Conservation (phyloP, 2,329 filamentous ascomycete genomes). For the Pestalotiopsis sp. region DNA sequence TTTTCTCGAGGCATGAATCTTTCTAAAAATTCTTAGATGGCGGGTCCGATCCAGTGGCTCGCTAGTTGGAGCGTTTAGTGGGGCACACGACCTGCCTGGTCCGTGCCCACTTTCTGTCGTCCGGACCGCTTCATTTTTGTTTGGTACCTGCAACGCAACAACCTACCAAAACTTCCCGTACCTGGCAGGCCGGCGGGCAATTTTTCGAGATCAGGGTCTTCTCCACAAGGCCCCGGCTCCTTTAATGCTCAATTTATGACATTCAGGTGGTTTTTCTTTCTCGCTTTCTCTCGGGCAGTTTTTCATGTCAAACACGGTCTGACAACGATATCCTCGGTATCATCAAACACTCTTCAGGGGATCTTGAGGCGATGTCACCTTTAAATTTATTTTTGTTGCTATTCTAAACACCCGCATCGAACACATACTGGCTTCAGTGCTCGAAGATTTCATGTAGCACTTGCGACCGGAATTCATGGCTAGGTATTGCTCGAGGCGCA, state of each 20-base stretch:
- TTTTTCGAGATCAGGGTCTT: conserved; percentile 6
- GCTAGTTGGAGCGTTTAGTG: not conserved
- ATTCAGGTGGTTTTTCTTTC: not conserved
- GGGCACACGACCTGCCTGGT: not conserved
- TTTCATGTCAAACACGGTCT: not conserved
- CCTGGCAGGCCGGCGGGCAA: not conserved
- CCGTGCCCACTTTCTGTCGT: not conserved
- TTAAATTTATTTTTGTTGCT: not conserved
- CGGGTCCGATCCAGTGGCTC: not conserved
- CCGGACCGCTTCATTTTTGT: not conserved
- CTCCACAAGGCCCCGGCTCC: not conserved
- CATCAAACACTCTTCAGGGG: not conserved
- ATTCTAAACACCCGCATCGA: not conserved
- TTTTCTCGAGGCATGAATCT: conserved; percentile 1
- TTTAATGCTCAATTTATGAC: not conserved
- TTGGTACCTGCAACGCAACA: not conserved
- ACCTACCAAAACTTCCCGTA: not conserved
- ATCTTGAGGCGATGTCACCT: not conserved
- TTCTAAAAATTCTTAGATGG: conserved; percentile 4
- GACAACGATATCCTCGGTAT: conserved; percentile 10
- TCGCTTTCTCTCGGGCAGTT: not conserved
- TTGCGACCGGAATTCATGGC: not conserved
- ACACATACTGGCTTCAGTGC: not conserved
- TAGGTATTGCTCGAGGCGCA: not conserved
- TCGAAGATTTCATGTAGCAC: not conserved